Evolutionary conservation across 805 yeast species (phyloP).

Genomic region (Starmerella stigmatis): DNA sequence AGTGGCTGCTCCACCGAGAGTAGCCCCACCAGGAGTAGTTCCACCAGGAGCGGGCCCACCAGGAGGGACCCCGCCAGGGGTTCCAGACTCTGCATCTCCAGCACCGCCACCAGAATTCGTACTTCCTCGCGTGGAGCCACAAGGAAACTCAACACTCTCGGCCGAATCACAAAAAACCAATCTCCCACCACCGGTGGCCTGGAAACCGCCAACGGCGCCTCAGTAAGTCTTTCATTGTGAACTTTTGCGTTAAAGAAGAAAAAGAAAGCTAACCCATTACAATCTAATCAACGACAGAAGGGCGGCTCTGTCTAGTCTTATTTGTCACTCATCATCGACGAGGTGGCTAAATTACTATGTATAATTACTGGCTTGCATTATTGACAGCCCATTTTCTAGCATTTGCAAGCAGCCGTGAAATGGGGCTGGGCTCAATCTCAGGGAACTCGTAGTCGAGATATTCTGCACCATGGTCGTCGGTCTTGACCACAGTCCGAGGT

Average conservation of each 20-base stretch:
- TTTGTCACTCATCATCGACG: not conserved
- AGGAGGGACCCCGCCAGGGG: not conserved
- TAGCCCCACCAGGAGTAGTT: conserved; percentile 5
- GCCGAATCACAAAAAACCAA: too few species aligned
- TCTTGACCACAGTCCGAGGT: conserved; percentile 42
- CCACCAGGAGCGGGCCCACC: not conserved
- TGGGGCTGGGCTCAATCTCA: conserved; percentile 34
- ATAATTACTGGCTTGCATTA: not conserved
- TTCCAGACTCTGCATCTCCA: too few species aligned
- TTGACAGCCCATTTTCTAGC: conserved; percentile 40
- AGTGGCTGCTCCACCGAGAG: conserved; percentile 4
- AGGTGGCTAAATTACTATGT: not conserved
- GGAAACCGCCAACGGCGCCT: conserved; percentile 1
- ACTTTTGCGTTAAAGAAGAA: not conserved
- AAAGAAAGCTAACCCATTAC: not conserved
- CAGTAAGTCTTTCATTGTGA: not conserved
- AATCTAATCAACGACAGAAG: too few species aligned
- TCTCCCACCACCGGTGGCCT: conserved; percentile 1
- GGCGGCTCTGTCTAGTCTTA: too few species aligned
- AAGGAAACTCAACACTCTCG: not conserved
- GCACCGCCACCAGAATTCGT: too few species aligned
- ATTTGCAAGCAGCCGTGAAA: conserved; percentile 35
- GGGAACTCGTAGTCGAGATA: conserved; percentile 56
- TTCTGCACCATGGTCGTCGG: conserved; percentile 33
- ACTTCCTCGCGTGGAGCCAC: not conserved